Evolutionary conservation across 192 early-diverging fungal species (phyloP).

Genomic region (Coemansia sp.): DNA sequence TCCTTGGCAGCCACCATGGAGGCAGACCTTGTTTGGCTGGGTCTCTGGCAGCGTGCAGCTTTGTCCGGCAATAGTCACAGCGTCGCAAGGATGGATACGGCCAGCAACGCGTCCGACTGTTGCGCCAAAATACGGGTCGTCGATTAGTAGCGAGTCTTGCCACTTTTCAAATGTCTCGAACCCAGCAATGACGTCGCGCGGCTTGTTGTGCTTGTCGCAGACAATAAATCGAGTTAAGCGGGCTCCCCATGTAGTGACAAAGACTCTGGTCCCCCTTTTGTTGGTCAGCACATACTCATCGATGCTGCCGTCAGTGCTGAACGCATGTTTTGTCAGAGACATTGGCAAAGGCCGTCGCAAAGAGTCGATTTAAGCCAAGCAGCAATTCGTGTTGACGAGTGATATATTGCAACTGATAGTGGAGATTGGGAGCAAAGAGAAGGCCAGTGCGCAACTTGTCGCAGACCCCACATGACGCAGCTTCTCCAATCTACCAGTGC

Average conservation of each 20-base stretch:
- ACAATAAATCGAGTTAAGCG: constrained; percentile 65
- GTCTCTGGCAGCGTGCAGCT: constrained; percentile 58
- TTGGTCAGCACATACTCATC: constrained; percentile 34
- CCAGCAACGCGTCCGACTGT: constrained; percentile 73
- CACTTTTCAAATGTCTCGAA: constrained; percentile 60
- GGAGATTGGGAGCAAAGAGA: too few species aligned
- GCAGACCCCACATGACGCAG: too few species aligned
- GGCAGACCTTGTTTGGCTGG: constrained; percentile 67
- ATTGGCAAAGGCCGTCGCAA: too few species aligned
- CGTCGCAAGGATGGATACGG: constrained; percentile 39
- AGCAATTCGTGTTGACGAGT: too few species aligned
- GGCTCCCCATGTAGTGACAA: constrained; percentile 62
- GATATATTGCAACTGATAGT: too few species aligned
- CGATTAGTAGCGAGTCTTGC: constrained; percentile 36
- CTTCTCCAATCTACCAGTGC: too few species aligned
- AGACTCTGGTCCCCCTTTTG: constrained; percentile 16
- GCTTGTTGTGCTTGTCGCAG: constrained; percentile 49
- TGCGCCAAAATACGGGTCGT: constrained; percentile 77
- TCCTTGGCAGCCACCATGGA: constrained; percentile 75
- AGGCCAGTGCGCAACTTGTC: too few species aligned
- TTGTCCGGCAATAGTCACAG: constrained; percentile 60
- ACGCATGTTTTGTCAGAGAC: constrained; percentile 32
- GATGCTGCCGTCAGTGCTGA: constrained; percentile 26
- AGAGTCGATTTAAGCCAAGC: too few species aligned
- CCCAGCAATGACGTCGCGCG: constrained; percentile 70